Evolutionary conservation across 2,329 filamentous ascomycete genomes (phyloP).

Genomic region (Monosporascus sp.): DNA sequence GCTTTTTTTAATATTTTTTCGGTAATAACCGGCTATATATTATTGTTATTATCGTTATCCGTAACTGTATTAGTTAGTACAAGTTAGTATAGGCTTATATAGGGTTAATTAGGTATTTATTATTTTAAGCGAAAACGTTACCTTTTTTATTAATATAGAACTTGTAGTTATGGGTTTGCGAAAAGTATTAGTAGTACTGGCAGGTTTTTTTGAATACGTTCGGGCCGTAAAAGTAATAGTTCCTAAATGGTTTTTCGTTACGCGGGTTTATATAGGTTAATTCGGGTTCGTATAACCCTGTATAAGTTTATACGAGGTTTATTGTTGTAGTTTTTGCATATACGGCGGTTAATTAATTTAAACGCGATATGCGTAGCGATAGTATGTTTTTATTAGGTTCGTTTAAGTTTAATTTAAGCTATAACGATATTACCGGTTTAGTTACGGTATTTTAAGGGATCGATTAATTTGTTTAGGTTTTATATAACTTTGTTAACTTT

Average conservation of each 20-base stretch:
- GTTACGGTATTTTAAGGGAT: background rate
- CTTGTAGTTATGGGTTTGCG: background rate
- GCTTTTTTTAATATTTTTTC: no score
- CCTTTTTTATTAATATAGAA: background rate
- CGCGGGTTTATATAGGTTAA: background rate
- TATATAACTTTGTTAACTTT: no score
- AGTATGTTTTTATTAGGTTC: background rate
- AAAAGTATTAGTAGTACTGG: background rate
- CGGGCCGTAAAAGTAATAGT: background rate
- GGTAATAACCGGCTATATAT: no score
- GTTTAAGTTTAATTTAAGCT: background rate
- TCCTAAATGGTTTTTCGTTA: background rate
- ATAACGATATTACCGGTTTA: fast-evolving
- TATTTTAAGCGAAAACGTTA: background rate
- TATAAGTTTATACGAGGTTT: background rate
- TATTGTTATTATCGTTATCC: no score
- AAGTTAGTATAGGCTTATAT: no score
- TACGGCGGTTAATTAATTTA: no score
- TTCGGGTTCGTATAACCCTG: background rate
- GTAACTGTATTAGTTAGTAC: no score
- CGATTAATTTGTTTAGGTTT: background rate
- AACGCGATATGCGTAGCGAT: background rate
- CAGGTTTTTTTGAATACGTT: background rate
- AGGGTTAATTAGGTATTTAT: background rate
- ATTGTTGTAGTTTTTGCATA: background rate